Base-by-base conservation (phyloP, 2,329 filamentous ascomycete genomes). In the Botrytis medusae region DNA sequence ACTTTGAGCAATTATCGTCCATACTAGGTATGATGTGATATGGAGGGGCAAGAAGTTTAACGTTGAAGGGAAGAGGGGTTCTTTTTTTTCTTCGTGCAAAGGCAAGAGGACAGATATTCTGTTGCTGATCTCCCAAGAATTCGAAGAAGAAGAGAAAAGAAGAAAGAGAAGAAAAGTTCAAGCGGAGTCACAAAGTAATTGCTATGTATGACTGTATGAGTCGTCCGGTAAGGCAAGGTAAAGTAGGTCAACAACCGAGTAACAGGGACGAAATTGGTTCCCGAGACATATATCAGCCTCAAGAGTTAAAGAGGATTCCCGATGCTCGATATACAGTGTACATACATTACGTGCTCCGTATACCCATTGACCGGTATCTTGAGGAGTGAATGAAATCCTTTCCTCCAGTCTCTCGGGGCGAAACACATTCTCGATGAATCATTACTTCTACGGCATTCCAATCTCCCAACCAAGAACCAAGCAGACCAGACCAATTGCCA, bases 21-120 rank as follows among this genome's bases (percentile, higher is more conserved):
- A 44, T 44, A n/a, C 48, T n/a, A 54, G 48, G 25, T 54, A 44
- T 44, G 40, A 44, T 44, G 32, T 46, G 40, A 63, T 63, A 63
- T 63, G 61, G 61, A 63, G 60, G 37, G 37, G 60, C 60, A 42
- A 62, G 60, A 62, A 62, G 60, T n/a, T 62, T 42, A 62, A 62
- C 37, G 34, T 62, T 62, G 37, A 62, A 62, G 14, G 25, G 60
- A n/a, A n/a, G 60, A 62, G 60, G 60, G 60, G 60, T 40, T 42
- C 12, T n/a, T 62, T 62, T 62, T 7, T 54, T 18, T 4, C 25
- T 54, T n/a, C 12, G 3, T 29, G n/a, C 14, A 7, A 29, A 54
- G n/a, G 18, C n/a, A 18, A 54, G 51, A 29, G n/a, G 16, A 54
- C 51, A 29, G 51, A 54, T 29, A 54, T 8, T 29, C 6, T 16